A percentile compares a stretch with the other conserved stretches of the same genome.
phyloP scores from a whole-genome alignment of 768 basidiomycete species.

The Mycena chlorophos region DNA sequence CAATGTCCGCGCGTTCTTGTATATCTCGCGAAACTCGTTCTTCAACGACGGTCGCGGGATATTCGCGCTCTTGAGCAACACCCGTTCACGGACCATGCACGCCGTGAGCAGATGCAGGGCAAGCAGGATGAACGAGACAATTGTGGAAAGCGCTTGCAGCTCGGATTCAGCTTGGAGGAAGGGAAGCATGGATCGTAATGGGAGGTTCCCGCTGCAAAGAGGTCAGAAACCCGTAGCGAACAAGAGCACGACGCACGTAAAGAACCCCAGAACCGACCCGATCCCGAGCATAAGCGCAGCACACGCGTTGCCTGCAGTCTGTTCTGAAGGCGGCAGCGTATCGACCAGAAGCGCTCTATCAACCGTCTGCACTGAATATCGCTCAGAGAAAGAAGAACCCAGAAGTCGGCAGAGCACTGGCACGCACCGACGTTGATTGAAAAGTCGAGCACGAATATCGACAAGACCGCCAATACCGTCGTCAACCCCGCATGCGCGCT shows the following conservation, averaged over 20 bases:
- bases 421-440: constrained; percentile 50
- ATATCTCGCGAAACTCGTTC: constrained; percentile 63
- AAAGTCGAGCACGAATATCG: constrained; percentile 58
- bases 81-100: constrained; percentile 65
- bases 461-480: constrained; percentile 69
- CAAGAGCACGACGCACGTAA: constrained; percentile 58
- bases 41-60: constrained; percentile 31
- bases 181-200: constrained; percentile 68
- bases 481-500: constrained; percentile 61
- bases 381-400: constrained; percentile 4
- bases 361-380: constrained; percentile 71
- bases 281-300: constrained; percentile 89
- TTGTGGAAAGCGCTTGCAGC: constrained; percentile 75
- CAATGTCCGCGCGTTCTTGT: constrained; percentile 64
- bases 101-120: constrained; percentile 65
- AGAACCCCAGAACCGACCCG: constrained; percentile 87
- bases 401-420: not conserved
- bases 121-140: constrained; percentile 73
- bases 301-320: constrained; percentile 91
- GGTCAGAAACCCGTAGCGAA: not conserved
- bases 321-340: constrained; percentile 68
- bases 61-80: constrained; percentile 50
- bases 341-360: constrained; percentile 92
- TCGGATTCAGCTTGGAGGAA: constrained; percentile 73
- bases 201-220: constrained; percentile 69